A percentile compares a stretch with the other conserved stretches of the same genome.
phyloP scores from a whole-genome alignment of 768 basidiomycete species.

The Collybiopsis luxurians region DNA sequence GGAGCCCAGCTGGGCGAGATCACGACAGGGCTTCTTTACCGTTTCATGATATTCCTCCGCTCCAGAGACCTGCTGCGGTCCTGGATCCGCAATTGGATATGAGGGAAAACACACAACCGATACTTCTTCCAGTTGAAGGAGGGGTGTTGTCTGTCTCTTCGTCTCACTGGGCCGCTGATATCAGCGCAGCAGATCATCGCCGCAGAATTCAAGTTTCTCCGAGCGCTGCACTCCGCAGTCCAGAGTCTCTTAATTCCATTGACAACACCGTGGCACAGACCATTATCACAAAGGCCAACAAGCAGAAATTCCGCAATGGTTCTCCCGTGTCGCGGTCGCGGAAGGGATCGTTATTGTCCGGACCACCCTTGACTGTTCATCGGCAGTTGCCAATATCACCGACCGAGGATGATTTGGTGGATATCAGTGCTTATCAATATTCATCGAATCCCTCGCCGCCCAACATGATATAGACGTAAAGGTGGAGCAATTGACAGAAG shows the following conservation, averaged over 20 bases:
- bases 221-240: neutral
- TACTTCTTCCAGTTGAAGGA: neutral
- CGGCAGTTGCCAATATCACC: neutral
- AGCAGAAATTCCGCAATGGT: neutral
- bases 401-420: neutral
- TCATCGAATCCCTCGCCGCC: no score
- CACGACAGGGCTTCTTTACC: neutral
- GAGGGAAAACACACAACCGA: neutral
- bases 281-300: neutral
- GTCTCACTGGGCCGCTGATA: neutral
- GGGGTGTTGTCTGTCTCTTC: neutral
- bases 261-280: neutral
- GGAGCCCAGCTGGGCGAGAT: neutral
- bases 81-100: neutral
- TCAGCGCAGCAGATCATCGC: neutral
- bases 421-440: neutral
- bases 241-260: neutral
- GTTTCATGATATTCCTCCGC: neutral
- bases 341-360: constrained; percentile 3
- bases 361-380: neutral
- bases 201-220: neutral
- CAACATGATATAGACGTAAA: no score
- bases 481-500: no score
- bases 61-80: neutral
- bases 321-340: neutral